Percentiles rank a stretch among this genome's conserved stretches.
Evolutionary conservation across 139 green algal species (phyloP).

Genomic region (Picocystis salinarum): DNA sequence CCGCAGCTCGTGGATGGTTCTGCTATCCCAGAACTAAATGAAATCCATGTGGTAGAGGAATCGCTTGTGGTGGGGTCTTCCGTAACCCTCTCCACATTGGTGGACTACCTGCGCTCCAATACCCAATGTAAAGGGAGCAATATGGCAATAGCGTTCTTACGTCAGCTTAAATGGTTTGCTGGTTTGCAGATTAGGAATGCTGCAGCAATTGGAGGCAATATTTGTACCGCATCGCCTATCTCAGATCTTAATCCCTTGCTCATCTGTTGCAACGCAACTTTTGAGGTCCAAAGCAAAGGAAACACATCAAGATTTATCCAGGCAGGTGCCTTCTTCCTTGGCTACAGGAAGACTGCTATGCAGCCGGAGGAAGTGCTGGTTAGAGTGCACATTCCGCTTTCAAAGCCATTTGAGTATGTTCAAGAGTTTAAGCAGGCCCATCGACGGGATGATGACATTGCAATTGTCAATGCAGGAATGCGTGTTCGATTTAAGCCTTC

Average conservation of each 20-base stretch:
- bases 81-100: conserved; percentile 47
- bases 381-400: conserved; percentile 52
- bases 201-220: conserved; percentile 76
- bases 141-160: conserved; percentile 31
- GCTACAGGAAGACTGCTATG: conserved; percentile 55
- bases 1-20: conserved; percentile 49
- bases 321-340: conserved; percentile 68
- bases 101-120: conserved; percentile 13
- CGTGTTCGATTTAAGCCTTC: conserved; percentile 28
- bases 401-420: conserved; percentile 54
- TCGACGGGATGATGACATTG: conserved; percentile 89
- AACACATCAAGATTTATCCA: conserved; percentile 12
- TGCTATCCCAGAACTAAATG: conserved; percentile 62
- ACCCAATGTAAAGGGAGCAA: conserved; percentile 4
- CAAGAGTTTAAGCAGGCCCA: conserved; percentile 90
- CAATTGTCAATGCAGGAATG: conserved; percentile 80
- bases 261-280: conserved; percentile 52
- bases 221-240: conserved; percentile 78
- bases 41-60: conserved; percentile 20
- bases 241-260: conserved; percentile 83
- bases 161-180: conserved; percentile 81
- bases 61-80: conserved; percentile 43
- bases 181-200: conserved; percentile 77
- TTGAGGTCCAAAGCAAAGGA: conserved; percentile 26
- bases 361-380: conserved; percentile 52